These are phyloP conservation scores for Akanthomyces muscarius DNA, from an alignment of 2,329 filamentous ascomycete species.

Conservation along the genomic window DNA sequence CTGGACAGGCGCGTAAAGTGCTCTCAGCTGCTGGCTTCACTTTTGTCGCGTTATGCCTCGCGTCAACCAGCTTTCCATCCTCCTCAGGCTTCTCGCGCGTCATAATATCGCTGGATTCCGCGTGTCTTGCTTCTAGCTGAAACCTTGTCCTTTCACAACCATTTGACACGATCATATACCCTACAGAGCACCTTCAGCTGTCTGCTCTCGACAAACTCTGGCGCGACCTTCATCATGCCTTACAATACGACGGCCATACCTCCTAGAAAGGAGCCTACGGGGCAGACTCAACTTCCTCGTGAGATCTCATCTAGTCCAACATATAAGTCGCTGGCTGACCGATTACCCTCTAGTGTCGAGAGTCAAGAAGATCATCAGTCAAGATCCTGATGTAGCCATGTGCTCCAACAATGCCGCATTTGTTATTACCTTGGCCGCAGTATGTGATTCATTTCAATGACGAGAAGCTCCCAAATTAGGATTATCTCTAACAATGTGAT, in stretches of 20 bases:
- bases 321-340: slow-evolving; percentile 8
- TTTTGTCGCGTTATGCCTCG: background rate
- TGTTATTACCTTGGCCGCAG: slow-evolving; percentile 85
- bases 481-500: slow-evolving; percentile 18
- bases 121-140: background rate
- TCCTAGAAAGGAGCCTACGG: slow-evolving; percentile 76
- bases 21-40: background rate
- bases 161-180: background rate
- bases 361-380: slow-evolving; percentile 90
- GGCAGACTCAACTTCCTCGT: slow-evolving; percentile 82
- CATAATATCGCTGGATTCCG: background rate
- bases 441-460: slow-evolving; percentile 33
- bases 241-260: slow-evolving; percentile 85
- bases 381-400: slow-evolving; percentile 78
- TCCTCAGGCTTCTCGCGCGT: background rate
- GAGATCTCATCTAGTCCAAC: slow-evolving; percentile 34
- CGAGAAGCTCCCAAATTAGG: background rate
- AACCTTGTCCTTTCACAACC: background rate
- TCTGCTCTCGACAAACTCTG: background rate
- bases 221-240: slow-evolving; percentile 57
- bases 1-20: slow-evolving; percentile 13
- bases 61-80: background rate
- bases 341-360: slow-evolving; percentile 64
- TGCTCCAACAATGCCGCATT: slow-evolving; percentile 95
- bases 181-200: background rate